phyloP scores from a whole-genome alignment of 805 yeast species.

The Monosporozyma siamensis region DNA sequence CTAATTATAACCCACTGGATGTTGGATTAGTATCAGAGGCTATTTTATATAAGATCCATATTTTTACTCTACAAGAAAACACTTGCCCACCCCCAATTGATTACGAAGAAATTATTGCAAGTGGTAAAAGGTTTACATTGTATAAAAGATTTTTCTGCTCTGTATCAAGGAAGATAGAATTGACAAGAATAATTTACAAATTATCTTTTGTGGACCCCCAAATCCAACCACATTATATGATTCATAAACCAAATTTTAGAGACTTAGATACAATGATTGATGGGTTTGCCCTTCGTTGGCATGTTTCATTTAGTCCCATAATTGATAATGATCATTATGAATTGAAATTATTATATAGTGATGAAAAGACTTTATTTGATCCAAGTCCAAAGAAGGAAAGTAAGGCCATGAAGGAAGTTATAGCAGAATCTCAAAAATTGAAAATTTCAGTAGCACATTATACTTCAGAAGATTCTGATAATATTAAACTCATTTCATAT shows the following conservation, averaged over 20 bases:
- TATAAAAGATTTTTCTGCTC: slow-evolving; percentile 11
- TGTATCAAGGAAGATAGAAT: slow-evolving; percentile 3
- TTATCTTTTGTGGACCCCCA: slow-evolving; percentile 2
- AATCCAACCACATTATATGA: slow-evolving; percentile 2
- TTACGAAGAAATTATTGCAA: slow-evolving; percentile 6
- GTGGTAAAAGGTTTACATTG: slow-evolving; percentile 4
- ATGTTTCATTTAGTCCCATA: slow-evolving; percentile 5
- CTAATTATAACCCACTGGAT: neutral
- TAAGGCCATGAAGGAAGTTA: slow-evolving; percentile 2
- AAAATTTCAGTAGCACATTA: slow-evolving; percentile 9
- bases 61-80: slow-evolving; percentile 3
- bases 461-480: slow-evolving; percentile 7
- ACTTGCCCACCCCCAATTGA: slow-evolving; percentile 10
- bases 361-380: neutral
- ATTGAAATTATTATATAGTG: slow-evolving; percentile 6
- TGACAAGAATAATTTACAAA: slow-evolving; percentile 3
- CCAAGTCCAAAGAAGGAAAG: slow-evolving; percentile 2
- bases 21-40: neutral
- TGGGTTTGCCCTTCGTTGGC: slow-evolving; percentile 10
- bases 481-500: neutral
- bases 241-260: slow-evolving; percentile 5
- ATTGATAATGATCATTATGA: slow-evolving; percentile 9
- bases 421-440: slow-evolving; percentile 1
- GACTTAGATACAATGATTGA: slow-evolving; percentile 9
- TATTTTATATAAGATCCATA: slow-evolving; percentile 6